These are phyloP conservation scores for Cytospora chrysosperma DNA, from an alignment of 2,329 filamentous ascomycete species.

Conservation along the genomic window DNA sequence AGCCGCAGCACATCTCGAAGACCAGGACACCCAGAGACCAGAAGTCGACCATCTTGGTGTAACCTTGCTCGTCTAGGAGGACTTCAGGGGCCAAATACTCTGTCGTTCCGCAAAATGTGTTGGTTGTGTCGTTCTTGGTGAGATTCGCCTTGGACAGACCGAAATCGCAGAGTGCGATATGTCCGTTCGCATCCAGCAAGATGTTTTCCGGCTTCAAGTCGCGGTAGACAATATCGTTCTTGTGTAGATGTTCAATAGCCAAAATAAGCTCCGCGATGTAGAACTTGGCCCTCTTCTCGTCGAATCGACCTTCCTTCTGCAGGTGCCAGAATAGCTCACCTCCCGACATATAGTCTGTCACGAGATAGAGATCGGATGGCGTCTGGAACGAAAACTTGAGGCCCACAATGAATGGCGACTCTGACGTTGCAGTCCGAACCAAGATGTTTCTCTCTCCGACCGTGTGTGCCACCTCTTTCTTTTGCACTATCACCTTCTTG, in stretches of 20 bases:
- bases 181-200: slow-evolving; percentile 90
- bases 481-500: slow-evolving; percentile 99
- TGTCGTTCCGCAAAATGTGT: slow-evolving; percentile 97
- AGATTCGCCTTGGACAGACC: slow-evolving; percentile 96
- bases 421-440: slow-evolving; percentile 90
- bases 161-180: slow-evolving; percentile 97
- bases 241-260: slow-evolving; percentile 89
- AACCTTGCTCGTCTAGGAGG: slow-evolving; percentile 90
- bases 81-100: slow-evolving; percentile 97
- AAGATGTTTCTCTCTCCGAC: slow-evolving; percentile 96
- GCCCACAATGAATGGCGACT: slow-evolving; percentile 96
- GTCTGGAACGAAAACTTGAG: slow-evolving; percentile 99
- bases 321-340: slow-evolving; percentile 98
- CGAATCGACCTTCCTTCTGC: slow-evolving; percentile 94
- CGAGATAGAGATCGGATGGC: slow-evolving; percentile 92
- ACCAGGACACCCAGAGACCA: slow-evolving; percentile 97
- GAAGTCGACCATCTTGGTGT: slow-evolving; percentile 99
- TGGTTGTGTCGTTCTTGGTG: slow-evolving; percentile 95
- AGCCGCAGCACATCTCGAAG: slow-evolving; percentile 99
- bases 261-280: slow-evolving; percentile 98
- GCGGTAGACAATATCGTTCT: slow-evolving; percentile 96
- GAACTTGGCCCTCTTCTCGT: slow-evolving; percentile 93
- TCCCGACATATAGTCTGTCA: slow-evolving; percentile 99
- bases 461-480: slow-evolving; percentile 98
- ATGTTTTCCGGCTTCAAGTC: slow-evolving; percentile 99